phyloP scores from a whole-genome alignment of 805 yeast genomes.

The Barnettozyma siamensis region DNA sequence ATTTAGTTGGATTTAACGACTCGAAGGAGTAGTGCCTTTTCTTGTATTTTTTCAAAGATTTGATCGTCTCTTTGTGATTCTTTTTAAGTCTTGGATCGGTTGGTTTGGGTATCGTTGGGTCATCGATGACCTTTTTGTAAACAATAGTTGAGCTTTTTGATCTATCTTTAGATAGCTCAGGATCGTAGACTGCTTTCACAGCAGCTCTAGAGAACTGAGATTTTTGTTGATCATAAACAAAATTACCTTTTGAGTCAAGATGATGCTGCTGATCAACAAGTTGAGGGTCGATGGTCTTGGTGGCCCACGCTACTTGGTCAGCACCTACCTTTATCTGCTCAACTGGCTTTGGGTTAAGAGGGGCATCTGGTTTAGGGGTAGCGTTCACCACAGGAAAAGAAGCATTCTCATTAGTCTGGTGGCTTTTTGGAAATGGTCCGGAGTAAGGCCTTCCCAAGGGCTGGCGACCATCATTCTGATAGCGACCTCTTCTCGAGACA shows the following conservation, averaged over 20 bases:
- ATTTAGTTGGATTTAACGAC: conserved; percentile 33
- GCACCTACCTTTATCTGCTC: neutral
- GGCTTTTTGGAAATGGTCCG: neutral
- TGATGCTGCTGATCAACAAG: conserved; percentile 5
- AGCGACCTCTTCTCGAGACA: conserved; percentile 1
- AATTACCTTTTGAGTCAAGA: conserved; percentile 9
- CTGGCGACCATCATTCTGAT: neutral
- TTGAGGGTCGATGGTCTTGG: conserved; percentile 1
- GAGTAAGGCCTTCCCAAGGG: neutral
- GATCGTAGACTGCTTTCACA: conserved; percentile 47
- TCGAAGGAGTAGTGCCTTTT: conserved; percentile 33
- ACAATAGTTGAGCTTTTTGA: conserved; percentile 32
- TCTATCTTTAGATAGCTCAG: conserved; percentile 40
- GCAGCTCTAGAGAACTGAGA: conserved; percentile 18
- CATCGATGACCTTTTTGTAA: conserved; percentile 28
- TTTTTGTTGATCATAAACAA: neutral
- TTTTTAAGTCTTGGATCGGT: conserved; percentile 39
- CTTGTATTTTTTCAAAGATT: conserved; percentile 33
- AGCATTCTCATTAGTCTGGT: too few species aligned
- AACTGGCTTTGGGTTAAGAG: neutral
- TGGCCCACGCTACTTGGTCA: neutral
- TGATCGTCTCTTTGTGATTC: neutral
- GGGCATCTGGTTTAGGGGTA: neutral
- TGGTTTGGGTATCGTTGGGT: conserved; percentile 8
- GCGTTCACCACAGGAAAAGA: neutral